Conservation (phyloP, 2,329 filamentous ascomycete genomes). For the Colletotrichum graminicola region DNA sequence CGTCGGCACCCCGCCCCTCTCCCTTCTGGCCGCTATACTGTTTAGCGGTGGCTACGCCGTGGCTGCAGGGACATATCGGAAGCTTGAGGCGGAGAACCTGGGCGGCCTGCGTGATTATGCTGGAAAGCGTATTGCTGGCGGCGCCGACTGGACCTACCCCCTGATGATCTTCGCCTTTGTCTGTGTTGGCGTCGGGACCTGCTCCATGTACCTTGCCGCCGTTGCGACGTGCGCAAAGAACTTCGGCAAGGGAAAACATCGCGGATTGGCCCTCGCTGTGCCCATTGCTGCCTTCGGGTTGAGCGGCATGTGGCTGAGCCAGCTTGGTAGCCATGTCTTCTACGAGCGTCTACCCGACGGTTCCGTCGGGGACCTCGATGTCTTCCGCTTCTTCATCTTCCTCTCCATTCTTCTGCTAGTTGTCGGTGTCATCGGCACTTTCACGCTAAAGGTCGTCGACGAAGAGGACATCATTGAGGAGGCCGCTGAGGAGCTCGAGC, state of each 20-base stretch:
- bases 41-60: constrained; percentile 87
- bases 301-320: constrained; percentile 96
- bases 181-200: constrained; percentile 84
- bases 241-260: constrained; percentile 88
- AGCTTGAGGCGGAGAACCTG: constrained; percentile 59
- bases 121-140: constrained; percentile 50
- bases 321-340: constrained; percentile 83
- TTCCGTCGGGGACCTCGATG: constrained; percentile 72
- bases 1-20: constrained; percentile 82
- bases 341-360: constrained; percentile 77
- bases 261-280: constrained; percentile 87
- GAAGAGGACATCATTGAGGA: constrained; percentile 91
- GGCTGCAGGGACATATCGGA: constrained; percentile 81
- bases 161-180: constrained; percentile 90
- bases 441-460: constrained; percentile 82
- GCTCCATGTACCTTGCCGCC: constrained; percentile 88
- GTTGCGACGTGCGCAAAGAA: constrained; percentile 99
- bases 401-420: constrained; percentile 77
- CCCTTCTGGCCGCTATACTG: constrained; percentile 76
- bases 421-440: constrained; percentile 79
- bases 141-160: constrained; percentile 75
- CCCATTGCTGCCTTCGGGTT: constrained; percentile 94
- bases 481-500: constrained; percentile 89
- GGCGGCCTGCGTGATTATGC: constrained; percentile 40
- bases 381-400: constrained; percentile 91